Percentiles rank a stretch among this genome's conserved stretches.
Conservation (phyloP, 164 flowering plant genomes). For the Amborella trichopoda region DNA sequence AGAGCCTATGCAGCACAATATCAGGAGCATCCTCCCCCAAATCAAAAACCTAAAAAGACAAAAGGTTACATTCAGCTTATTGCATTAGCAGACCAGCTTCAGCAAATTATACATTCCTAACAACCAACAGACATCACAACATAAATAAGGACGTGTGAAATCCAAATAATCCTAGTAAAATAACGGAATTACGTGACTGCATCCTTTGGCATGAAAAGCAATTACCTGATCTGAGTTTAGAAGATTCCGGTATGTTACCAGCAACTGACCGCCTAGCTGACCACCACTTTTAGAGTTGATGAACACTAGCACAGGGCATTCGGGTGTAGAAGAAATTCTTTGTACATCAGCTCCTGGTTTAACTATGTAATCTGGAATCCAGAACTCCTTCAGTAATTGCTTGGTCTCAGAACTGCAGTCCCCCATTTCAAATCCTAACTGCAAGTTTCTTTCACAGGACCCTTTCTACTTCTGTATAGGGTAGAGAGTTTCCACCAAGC, state of each 20-base stretch:
- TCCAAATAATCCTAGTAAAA: too few species aligned
- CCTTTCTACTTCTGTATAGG: too few species aligned
- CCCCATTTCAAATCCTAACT: too few species aligned
- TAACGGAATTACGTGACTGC: background rate
- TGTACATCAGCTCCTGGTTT: slow-evolving; percentile 16
- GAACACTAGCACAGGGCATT: slow-evolving; percentile 70
- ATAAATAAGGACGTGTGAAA: too few species aligned
- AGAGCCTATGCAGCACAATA: slow-evolving; percentile 42
- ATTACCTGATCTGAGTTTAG: slow-evolving; percentile 61
- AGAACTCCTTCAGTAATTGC: slow-evolving; percentile 27
- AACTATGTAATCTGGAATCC: slow-evolving; percentile 60
- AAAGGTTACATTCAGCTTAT: too few species aligned
- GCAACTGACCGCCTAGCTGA: slow-evolving; percentile 71
- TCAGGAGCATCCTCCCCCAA: slow-evolving; percentile 61
- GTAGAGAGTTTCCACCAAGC: too few species aligned
- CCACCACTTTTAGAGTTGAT: slow-evolving; percentile 81
- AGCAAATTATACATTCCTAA: too few species aligned
- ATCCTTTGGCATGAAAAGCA: background rate
- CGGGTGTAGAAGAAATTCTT: slow-evolving; percentile 16
- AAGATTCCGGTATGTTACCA: slow-evolving; percentile 39
- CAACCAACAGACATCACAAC: too few species aligned
- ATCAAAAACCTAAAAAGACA: slow-evolving; percentile 61
- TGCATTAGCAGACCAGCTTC: too few species aligned
- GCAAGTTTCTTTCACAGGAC: too few species aligned
- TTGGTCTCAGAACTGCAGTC: slow-evolving; percentile 11